Evolutionary conservation across 164 flowering plant genomes (phyloP).

Genomic region (Annona squamosa): DNA sequence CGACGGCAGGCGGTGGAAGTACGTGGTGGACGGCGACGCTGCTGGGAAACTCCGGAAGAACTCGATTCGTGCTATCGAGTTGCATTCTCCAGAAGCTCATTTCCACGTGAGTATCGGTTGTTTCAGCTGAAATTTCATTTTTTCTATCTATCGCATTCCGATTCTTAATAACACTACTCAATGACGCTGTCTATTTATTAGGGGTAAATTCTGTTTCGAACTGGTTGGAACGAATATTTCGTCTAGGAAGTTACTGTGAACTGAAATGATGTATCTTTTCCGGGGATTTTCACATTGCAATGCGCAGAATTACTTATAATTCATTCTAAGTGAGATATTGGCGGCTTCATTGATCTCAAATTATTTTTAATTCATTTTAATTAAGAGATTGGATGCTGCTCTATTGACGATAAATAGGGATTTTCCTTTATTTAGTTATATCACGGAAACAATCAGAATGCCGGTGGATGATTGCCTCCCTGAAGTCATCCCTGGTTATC

Average conservation of each 20-base stretch:
- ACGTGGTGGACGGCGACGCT: constrained; percentile 42
- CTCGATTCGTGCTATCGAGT: constrained; percentile 59
- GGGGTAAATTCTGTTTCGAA: neutral
- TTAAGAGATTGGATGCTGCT: too few species aligned
- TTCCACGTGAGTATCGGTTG: constrained; percentile 37
- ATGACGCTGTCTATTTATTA: neutral
- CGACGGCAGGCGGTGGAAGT: constrained; percentile 75
- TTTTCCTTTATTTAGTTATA: too few species aligned
- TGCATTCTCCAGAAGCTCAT: constrained; percentile 65
- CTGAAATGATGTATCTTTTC: neutral
- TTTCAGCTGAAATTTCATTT: neutral
- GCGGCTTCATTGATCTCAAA: neutral
- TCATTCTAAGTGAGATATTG: neutral
- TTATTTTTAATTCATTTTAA: too few species aligned
- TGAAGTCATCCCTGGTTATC: too few species aligned
- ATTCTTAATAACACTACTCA: neutral
- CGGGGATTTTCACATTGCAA: neutral
- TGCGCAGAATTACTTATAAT: neutral
- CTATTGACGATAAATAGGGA: too few species aligned
- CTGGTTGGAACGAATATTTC: too few species aligned
- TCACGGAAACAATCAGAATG: too few species aligned
- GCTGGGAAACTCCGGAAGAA: constrained; percentile 30
- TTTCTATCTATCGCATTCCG: neutral
- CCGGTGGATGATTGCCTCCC: too few species aligned
- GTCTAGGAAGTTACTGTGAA: too few species aligned